A percentile compares a stretch with the other conserved stretches of the same genome.
phyloP scores from a whole-genome alignment of 306 rosid genomes.

The Pterocarpus santalinus region DNA sequence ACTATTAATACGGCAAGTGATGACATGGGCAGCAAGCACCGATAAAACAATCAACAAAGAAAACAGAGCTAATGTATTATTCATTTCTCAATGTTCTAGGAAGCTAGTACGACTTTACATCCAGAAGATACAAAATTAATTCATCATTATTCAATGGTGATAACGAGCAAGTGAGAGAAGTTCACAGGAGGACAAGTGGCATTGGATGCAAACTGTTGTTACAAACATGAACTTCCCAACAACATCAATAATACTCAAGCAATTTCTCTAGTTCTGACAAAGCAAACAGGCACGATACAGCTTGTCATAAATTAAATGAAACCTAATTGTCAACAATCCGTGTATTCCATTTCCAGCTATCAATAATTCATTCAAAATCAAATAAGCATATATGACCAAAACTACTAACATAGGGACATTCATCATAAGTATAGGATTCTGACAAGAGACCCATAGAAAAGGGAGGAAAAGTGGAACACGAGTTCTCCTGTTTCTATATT shows the following conservation, averaged over 20 bases:
- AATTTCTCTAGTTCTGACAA: background rate
- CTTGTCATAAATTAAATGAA: slow-evolving; percentile 6
- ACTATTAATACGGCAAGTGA: slow-evolving; percentile 31
- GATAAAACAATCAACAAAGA: slow-evolving; percentile 36
- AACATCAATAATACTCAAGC: slow-evolving; percentile 26
- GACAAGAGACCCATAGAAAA: background rate
- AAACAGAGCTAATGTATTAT: slow-evolving; percentile 15
- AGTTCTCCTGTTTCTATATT: slow-evolving; percentile 3
- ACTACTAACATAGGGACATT: background rate
- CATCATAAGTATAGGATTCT: slow-evolving; percentile 6
- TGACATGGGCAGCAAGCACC: slow-evolving; percentile 28
- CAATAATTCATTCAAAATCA: slow-evolving; percentile 32
- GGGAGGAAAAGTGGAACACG: background rate
- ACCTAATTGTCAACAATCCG: background rate
- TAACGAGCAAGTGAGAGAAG: background rate
- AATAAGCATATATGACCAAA: slow-evolving; percentile 3
- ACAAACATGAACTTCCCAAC: background rate
- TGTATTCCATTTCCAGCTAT: background rate
- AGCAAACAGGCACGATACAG: slow-evolving; percentile 12
- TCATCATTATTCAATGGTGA: slow-evolving; percentile 17
- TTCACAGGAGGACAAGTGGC: background rate
- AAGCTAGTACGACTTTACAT: background rate
- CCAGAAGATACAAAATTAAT: slow-evolving; percentile 18
- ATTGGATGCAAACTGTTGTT: background rate
- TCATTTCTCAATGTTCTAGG: background rate